phyloP scores from a whole-genome alignment of 805 yeast species.

The Diddensiella transvaalensis region DNA sequence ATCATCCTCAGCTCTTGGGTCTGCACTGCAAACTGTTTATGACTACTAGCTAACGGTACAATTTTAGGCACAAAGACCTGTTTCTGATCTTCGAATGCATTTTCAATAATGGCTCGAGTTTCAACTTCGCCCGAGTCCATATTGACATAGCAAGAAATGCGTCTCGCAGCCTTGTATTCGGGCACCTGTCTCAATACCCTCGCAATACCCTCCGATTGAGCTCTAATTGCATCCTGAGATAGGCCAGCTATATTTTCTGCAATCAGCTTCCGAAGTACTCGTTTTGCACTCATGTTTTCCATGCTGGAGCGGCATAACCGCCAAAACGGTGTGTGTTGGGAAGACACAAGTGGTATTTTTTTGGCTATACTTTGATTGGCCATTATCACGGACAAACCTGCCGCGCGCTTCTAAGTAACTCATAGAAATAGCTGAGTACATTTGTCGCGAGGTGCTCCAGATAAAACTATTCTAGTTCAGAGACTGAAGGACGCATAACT shows the following conservation, averaged over 20 bases:
- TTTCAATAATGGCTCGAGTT: constrained; percentile 51
- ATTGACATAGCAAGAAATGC: constrained; percentile 68
- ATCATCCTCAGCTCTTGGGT: constrained; percentile 54
- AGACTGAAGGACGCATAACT: no score
- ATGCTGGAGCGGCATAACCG: background rate
- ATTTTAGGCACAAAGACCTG: constrained; percentile 39
- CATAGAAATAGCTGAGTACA: no score
- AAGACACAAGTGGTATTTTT: no score
- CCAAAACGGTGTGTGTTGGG: no score
- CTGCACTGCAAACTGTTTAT: constrained; percentile 34
- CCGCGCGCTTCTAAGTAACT: no score
- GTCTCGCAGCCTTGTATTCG: constrained; percentile 43
- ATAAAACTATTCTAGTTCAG: no score
- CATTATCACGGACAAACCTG: no score
- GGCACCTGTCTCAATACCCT: constrained; percentile 28
- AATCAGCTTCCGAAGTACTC: constrained; percentile 19
- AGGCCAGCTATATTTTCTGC: constrained; percentile 8
- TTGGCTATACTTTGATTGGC: no score
- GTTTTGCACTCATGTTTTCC: constrained; percentile 9
- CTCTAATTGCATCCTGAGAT: constrained; percentile 3
- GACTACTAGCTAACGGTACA: constrained; percentile 49
- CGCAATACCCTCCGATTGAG: constrained; percentile 12
- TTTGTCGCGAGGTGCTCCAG: no score
- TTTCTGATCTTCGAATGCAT: constrained; percentile 50
- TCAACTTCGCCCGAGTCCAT: constrained; percentile 71